Evolutionary conservation across 2,329 filamentous ascomycete species (phyloP).

Genomic region (Fusarium subglutinans): DNA sequence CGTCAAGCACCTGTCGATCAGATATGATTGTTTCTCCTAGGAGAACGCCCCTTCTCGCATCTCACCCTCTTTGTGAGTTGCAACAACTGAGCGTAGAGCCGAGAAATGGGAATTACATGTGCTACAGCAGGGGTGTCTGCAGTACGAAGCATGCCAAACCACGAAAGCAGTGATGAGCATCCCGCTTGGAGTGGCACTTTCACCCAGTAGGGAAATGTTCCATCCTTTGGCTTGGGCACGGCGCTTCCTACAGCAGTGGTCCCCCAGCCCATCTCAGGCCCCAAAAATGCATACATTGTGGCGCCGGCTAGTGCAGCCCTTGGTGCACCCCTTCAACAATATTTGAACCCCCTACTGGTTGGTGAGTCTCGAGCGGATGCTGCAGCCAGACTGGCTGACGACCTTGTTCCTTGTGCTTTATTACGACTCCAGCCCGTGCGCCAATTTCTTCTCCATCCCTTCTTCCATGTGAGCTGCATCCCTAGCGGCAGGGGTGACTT

Average conservation of each 20-base stretch:
- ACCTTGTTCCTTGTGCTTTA: slow-evolving; percentile 13
- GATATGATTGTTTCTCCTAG: slow-evolving; percentile 38
- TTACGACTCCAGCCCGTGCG: slow-evolving; percentile 39
- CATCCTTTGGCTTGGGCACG: slow-evolving; percentile 28
- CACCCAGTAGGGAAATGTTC: slow-evolving; percentile 41
- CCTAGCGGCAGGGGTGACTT: slow-evolving; percentile 40
- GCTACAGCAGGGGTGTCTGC: slow-evolving; percentile 29
- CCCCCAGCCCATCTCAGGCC: slow-evolving; percentile 19
- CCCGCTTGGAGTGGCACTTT: slow-evolving; percentile 41
- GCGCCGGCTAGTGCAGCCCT: slow-evolving; percentile 12
- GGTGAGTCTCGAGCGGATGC: not conserved
- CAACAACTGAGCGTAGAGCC: not conserved
- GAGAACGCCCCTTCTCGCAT: slow-evolving; percentile 19
- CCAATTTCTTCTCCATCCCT: slow-evolving; percentile 45
- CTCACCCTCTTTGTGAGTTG: not conserved
- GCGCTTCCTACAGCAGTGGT: slow-evolving; percentile 18
- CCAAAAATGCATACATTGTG: slow-evolving; percentile 27
- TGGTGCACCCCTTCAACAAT: not conserved
- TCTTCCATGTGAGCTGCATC: slow-evolving; percentile 40
- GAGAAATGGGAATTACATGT: slow-evolving; percentile 24
- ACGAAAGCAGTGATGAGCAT: slow-evolving; percentile 40
- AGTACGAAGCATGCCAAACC: slow-evolving; percentile 40
- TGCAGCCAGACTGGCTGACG: slow-evolving; percentile 27
- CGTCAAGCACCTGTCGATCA: slow-evolving; percentile 32
- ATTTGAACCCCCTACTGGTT: not conserved